These are phyloP conservation scores for Vigna reflexopilosa DNA, from an alignment of 306 rosid genomes.

Conservation along the genomic window DNA sequence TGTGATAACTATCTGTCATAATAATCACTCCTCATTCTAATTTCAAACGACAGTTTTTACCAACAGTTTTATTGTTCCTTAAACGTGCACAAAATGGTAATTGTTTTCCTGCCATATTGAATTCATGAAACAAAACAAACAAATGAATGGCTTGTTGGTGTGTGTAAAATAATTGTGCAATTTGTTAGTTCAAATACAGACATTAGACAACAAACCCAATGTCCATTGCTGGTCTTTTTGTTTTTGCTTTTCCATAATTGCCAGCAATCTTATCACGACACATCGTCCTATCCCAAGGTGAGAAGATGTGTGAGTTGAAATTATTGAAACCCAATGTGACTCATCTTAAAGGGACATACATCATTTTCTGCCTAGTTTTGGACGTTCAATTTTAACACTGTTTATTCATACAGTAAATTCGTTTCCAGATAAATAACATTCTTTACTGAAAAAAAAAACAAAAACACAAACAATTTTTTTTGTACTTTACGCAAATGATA, in stretches of 20 bases:
- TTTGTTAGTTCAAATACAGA: neutral
- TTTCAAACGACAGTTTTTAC: neutral
- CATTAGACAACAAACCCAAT: neutral
- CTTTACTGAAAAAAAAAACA: no score
- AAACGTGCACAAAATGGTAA: neutral
- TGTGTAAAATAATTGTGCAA: neutral
- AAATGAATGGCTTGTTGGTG: neutral
- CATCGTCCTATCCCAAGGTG: slow-evolving; percentile 22
- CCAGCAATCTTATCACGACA: slow-evolving; percentile 20
- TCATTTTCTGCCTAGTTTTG: slow-evolving; percentile 7
- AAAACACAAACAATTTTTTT: no score
- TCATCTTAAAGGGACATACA: slow-evolving; percentile 30
- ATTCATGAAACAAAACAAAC: neutral
- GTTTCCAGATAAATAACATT: neutral
- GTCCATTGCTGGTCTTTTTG: slow-evolving; percentile 23
- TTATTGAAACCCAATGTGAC: slow-evolving; percentile 50
- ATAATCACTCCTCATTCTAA: neutral
- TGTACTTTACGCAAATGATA: no score
- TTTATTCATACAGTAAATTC: neutral
- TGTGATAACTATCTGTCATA: neutral
- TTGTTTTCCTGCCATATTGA: neutral
- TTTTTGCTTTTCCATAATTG: slow-evolving; percentile 26
- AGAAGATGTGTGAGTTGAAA: slow-evolving; percentile 44
- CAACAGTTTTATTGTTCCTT: neutral
- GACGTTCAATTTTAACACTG: neutral